phyloP scores from a whole-genome alignment of 2,329 filamentous ascomycete species.

The Zymoseptoria crescenta region DNA sequence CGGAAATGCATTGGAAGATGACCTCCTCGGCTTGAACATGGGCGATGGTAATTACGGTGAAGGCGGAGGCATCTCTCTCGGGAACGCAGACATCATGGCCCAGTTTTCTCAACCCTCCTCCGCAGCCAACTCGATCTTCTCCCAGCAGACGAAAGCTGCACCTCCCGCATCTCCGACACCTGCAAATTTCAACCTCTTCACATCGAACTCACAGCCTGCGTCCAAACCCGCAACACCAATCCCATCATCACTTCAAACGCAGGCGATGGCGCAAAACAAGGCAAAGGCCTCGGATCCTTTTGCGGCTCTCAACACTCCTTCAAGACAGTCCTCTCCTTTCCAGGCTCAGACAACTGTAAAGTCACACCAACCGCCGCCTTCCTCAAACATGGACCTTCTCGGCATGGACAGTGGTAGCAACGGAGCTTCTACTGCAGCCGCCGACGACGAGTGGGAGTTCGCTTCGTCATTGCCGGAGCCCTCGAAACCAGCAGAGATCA shows the following conservation, averaged over 20 bases:
- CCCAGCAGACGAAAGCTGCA: conserved; percentile 16
- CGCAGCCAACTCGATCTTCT: conserved; percentile 26
- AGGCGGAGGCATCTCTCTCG: conserved; percentile 75
- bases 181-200: conserved; percentile 50
- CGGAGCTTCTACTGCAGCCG: conserved; percentile 27
- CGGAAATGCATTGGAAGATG: conserved; percentile 70
- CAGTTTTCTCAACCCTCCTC: conserved; percentile 26
- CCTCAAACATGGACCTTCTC: conserved; percentile 20
- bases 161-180: conserved; percentile 32
- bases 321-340: conserved; percentile 44
- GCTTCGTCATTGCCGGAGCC: conserved; percentile 66
- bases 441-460: conserved; percentile 90
- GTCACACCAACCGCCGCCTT: conserved; percentile 23
- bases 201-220: conserved; percentile 37
- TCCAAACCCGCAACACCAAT: conserved; percentile 45
- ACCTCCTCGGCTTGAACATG: conserved; percentile 81
- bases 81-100: conserved; percentile 34
- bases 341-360: conserved; percentile 40
- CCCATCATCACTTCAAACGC: conserved; percentile 24
- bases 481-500: conserved; percentile 52
- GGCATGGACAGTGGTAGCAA: conserved; percentile 26
- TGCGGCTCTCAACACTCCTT: conserved; percentile 47
- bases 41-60: conserved; percentile 62
- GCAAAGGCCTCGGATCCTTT: conserved; percentile 50
- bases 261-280: conserved; percentile 12